Conservation (phyloP, 2,329 filamentous ascomycete genomes). For the Pseudopithomyces maydicus region DNA sequence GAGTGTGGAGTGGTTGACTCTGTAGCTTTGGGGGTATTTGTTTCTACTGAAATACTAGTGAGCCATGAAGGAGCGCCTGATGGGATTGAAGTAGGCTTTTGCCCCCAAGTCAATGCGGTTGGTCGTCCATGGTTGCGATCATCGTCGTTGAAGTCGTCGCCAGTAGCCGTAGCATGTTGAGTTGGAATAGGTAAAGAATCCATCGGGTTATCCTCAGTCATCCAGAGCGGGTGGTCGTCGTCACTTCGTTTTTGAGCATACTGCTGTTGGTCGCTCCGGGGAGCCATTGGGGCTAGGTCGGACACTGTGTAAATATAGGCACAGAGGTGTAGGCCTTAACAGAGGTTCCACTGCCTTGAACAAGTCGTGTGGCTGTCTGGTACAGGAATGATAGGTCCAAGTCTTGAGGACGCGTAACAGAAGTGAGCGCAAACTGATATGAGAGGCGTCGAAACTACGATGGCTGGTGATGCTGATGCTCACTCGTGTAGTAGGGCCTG, state of each 20-base stretch:
- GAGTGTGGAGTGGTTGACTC: not conserved
- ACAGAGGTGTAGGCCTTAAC: not conserved
- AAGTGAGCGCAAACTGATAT: not conserved
- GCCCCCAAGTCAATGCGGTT: not conserved
- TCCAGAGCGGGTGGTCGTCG: not conserved
- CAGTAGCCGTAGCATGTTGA: not conserved
- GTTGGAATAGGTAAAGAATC: not conserved
- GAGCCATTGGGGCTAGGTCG: not conserved
- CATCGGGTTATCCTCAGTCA: not conserved
- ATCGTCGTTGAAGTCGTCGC: slow-evolving; percentile 9
- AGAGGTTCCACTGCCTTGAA: not conserved
- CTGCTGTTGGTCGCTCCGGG: not conserved
- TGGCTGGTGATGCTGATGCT: not conserved
- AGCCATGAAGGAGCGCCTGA: not conserved
- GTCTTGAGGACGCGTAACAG: not conserved
- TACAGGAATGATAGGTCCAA: not conserved
- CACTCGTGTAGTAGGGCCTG: not conserved
- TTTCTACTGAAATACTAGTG: not conserved
- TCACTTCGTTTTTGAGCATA: not conserved
- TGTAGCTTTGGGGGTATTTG: not conserved
- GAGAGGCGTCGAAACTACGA: not conserved
- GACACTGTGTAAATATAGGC: not conserved
- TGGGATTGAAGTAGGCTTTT: slow-evolving; percentile 7
- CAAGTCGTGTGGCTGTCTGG: not conserved
- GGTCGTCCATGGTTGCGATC: slow-evolving; percentile 4